Conservation (phyloP, 176 grass and related monocot species). For the Tillandsia fasciculata region DNA sequence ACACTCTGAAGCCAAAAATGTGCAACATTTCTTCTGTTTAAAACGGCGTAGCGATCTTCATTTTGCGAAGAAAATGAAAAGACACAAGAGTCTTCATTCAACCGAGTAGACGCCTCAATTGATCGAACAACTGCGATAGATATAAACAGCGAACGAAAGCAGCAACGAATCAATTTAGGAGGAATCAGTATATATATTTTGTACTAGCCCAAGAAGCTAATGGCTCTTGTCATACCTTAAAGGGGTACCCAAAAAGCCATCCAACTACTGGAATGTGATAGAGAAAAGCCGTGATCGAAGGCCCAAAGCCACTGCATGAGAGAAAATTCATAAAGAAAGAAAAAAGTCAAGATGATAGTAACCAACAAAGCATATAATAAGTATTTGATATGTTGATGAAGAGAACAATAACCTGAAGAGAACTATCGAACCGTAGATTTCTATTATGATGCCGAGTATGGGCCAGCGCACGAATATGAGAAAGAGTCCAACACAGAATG, state of each 20-base stretch:
- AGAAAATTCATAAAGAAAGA: background rate
- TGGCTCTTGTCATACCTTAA: slow-evolving; percentile 26
- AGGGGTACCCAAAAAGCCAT: slow-evolving; percentile 58
- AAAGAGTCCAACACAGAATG: slow-evolving; percentile 79
- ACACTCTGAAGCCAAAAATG: no score
- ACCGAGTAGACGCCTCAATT: slow-evolving; percentile 35
- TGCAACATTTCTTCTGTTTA: background rate
- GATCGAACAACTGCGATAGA: slow-evolving; percentile 42
- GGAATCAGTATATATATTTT: background rate
- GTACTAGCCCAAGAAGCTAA: background rate
- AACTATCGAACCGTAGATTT: slow-evolving; percentile 42
- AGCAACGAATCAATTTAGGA: background rate
- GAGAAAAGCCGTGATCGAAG: slow-evolving; percentile 55
- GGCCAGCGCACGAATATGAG: slow-evolving; percentile 90
- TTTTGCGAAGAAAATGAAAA: background rate
- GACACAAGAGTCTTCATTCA: slow-evolving; percentile 32
- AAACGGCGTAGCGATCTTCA: background rate
- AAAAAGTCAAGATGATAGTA: slow-evolving; percentile 17
- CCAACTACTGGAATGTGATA: slow-evolving; percentile 57
- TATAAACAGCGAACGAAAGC: slow-evolving; percentile 9
- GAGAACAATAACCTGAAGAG: slow-evolving; percentile 36
- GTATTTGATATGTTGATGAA: background rate
- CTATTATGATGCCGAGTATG: slow-evolving; percentile 77
- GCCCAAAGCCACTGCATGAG: slow-evolving; percentile 39
- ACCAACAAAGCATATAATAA: slow-evolving; percentile 6